Evolutionary conservation across 169 alveolate genomes (phyloP).

Genomic region (Cryptosporidium xiaoi): DNA sequence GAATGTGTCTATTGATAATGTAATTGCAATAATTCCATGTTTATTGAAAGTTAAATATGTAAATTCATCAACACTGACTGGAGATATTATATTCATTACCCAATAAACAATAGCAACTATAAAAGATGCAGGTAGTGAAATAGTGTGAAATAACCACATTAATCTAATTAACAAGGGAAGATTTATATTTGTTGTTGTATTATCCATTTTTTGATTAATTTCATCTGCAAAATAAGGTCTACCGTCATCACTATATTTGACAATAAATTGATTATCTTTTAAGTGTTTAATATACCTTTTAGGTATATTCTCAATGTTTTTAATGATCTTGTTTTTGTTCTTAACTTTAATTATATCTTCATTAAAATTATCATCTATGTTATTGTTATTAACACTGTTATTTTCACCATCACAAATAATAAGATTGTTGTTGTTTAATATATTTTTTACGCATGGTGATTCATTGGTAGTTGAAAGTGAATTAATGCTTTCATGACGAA

Average conservation of each 20-base stretch:
- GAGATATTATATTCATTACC: conserved; percentile 67
- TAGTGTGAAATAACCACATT: conserved; percentile 67
- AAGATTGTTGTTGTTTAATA: background rate
- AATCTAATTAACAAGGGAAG: conserved; percentile 32
- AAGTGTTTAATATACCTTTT: conserved; percentile 23
- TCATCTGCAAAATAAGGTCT: conserved; percentile 49
- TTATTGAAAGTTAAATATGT: conserved; percentile 57
- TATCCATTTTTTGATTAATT: conserved; percentile 29
- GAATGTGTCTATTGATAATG: conserved; percentile 44
- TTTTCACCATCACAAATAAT: background rate
- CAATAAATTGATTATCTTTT: conserved; percentile 17
- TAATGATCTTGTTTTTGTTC: background rate
- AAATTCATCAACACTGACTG: conserved; percentile 63
- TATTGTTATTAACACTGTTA: background rate
- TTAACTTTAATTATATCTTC: background rate
- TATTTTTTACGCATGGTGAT: conserved; percentile 12
- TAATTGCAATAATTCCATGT: conserved; percentile 43
- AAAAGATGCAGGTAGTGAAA: conserved; percentile 64
- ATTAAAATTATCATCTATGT: background rate
- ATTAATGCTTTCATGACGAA: conserved; percentile 48
- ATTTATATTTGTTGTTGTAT: conserved; percentile 47
- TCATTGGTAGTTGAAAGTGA: conserved; percentile 57
- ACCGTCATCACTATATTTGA: conserved; percentile 19
- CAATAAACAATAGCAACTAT: conserved; percentile 70
- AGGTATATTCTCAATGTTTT: conserved; percentile 14